These are phyloP conservation scores for Euptelea pleiosperma DNA, from an alignment of 164 flowering plant species.

Conservation along the genomic window DNA sequence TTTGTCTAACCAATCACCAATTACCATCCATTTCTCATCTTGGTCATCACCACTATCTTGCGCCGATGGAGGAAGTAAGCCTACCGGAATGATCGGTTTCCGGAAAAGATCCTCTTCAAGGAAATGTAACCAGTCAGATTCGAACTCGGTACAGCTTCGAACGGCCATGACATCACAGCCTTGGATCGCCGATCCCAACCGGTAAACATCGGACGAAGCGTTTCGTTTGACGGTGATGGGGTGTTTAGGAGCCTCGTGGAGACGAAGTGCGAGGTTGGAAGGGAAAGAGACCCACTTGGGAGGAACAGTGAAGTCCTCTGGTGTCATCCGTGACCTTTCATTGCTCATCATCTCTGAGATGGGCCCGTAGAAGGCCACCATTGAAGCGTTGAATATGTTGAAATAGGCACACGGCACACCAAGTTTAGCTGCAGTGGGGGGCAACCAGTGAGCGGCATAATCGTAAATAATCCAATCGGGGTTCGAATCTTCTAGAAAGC, in stretches of 20 bases:
- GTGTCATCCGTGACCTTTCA: too few species aligned
- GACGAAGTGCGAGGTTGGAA: not conserved
- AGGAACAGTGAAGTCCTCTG: too few species aligned
- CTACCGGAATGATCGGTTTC: conserved; percentile 20
- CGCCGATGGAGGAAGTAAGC: conserved; percentile 16
- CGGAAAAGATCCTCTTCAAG: not conserved
- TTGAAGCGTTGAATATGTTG: conserved; percentile 5
- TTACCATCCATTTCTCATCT: not conserved
- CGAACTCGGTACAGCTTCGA: not conserved
- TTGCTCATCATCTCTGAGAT: not conserved
- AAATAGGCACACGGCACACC: conserved; percentile 13
- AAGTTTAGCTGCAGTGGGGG: conserved; percentile 5
- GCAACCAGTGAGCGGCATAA: conserved; percentile 28
- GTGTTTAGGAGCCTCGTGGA: not conserved
- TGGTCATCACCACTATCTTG: not conserved
- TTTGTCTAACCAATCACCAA: conserved; percentile 5
- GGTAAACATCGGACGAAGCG: conserved; percentile 14
- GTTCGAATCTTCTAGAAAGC: conserved; percentile 10
- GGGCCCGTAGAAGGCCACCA: not conserved
- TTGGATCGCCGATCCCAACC: not conserved
- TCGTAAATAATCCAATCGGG: conserved; percentile 25
- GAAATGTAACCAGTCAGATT: not conserved
- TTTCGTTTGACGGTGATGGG: not conserved
- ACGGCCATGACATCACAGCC: not conserved
- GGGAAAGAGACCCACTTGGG: conserved; percentile 8